A percentile compares a stretch with the other conserved stretches of the same genome.
Evolutionary conservation across 2,329 filamentous ascomycete genomes (phyloP).

Genomic region (Sclerotinia borealis): DNA sequence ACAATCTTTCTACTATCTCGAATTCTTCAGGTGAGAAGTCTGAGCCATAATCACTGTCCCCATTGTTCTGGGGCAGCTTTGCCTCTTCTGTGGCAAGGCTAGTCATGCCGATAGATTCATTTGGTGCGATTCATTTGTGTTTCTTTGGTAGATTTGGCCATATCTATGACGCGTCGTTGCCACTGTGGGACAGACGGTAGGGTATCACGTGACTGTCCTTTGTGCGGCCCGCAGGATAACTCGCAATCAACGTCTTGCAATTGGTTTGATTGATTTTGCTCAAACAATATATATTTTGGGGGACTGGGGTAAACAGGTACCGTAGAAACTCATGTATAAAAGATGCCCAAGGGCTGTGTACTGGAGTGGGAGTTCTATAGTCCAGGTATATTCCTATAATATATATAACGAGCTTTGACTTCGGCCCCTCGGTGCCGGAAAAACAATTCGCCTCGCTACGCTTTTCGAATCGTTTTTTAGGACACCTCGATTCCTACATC

Average conservation of each 20-base stretch:
- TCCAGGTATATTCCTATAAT: too few species aligned
- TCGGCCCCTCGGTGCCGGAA: too few species aligned
- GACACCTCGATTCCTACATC: too few species aligned
- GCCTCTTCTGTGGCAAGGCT: conserved; percentile 17
- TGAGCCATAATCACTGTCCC: conserved; percentile 55
- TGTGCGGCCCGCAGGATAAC: neutral
- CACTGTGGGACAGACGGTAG: neutral
- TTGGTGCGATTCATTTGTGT: conserved; percentile 14
- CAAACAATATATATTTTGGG: neutral
- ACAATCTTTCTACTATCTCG: conserved; percentile 44
- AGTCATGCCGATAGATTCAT: conserved; percentile 21
- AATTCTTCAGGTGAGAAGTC: conserved; percentile 55
- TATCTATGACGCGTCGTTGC: neutral
- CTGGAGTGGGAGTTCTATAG: too few species aligned
- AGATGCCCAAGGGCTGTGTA: too few species aligned
- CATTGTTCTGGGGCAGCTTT: conserved; percentile 8
- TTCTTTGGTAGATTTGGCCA: neutral
- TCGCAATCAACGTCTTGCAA: neutral
- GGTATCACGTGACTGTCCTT: neutral
- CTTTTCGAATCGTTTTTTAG: too few species aligned
- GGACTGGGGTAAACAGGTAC: too few species aligned
- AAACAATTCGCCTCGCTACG: too few species aligned
- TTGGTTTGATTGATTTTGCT: neutral
- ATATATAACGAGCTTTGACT: too few species aligned
- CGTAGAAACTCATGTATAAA: too few species aligned